These are phyloP conservation scores for Colletotrichum falcatum DNA, from an alignment of 2,329 filamentous ascomycete species.

Conservation along the genomic window DNA sequence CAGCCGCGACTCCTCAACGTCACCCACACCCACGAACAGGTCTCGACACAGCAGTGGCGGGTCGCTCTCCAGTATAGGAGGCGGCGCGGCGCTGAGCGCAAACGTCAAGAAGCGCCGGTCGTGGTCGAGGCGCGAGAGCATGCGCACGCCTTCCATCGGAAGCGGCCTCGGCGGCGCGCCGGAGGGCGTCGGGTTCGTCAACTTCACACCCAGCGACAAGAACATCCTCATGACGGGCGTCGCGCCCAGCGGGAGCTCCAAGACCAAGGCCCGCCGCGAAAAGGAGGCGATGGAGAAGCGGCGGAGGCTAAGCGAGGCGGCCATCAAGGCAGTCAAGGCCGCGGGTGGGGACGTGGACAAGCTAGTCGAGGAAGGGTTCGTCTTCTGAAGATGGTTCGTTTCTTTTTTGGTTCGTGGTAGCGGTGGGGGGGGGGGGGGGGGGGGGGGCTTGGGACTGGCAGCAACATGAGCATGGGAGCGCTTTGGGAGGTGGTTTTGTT, in stretches of 20 bases:
- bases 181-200: slow-evolving; percentile 77
- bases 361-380: slow-evolving; percentile 63
- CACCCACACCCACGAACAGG: slow-evolving; percentile 52
- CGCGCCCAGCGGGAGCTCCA: slow-evolving; percentile 88
- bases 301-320: slow-evolving; percentile 74
- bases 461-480: slow-evolving; percentile 20
- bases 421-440: too few relatives aligned
- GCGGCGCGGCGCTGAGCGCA: slow-evolving; percentile 55
- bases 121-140: slow-evolving; percentile 46
- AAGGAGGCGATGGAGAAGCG: slow-evolving; percentile 86
- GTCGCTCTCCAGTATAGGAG: slow-evolving; percentile 47
- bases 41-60: slow-evolving; percentile 56
- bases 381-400: slow-evolving; percentile 49
- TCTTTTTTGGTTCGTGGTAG: not conserved
- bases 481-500: slow-evolving; percentile 15
- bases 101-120: slow-evolving; percentile 55
- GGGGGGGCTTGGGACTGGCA: not conserved
- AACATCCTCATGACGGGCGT: slow-evolving; percentile 87
- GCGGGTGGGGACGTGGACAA: slow-evolving; percentile 75
- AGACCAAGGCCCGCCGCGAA: slow-evolving; percentile 94
- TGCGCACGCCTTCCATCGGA: slow-evolving; percentile 46
- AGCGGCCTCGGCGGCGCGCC: slow-evolving; percentile 46
- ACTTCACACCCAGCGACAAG: slow-evolving; percentile 87
- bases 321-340: slow-evolving; percentile 75
- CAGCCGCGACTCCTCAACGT: slow-evolving; percentile 46